A percentile compares a stretch with the other conserved stretches of the same genome.
phyloP scores from a whole-genome alignment of 1,284 basidiomycete genomes.

The Apiotrichum montevideense region DNA sequence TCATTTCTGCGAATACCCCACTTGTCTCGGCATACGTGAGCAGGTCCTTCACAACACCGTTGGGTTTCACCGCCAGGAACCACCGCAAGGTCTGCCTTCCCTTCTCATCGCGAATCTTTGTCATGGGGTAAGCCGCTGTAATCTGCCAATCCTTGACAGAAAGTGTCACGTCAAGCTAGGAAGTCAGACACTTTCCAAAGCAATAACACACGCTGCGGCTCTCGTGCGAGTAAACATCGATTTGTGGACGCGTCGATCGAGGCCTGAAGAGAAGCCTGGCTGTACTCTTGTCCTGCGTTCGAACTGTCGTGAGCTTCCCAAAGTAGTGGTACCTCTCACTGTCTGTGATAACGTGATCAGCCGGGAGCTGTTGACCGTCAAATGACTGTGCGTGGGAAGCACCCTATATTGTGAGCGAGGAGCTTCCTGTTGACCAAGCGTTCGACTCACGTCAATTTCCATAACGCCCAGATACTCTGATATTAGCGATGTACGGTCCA shows the following conservation, averaged over 20 bases:
- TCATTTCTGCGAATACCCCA: conserved; percentile 36
- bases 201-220: conserved; percentile 28
- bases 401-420: no score
- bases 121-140: conserved; percentile 36
- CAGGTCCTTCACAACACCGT: conserved; percentile 38
- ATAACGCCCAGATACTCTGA: conserved; percentile 38
- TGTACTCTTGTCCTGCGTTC: conserved; percentile 32
- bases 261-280: conserved; percentile 40
- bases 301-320: background rate
- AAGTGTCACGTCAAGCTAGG: conserved; percentile 36
- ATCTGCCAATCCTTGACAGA: conserved; percentile 39
- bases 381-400: conserved; percentile 33
- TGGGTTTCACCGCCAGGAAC: conserved; percentile 36
- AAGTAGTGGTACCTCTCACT: conserved; percentile 17
- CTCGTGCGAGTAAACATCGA: conserved; percentile 36
- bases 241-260: conserved; percentile 28
- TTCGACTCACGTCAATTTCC: conserved; percentile 26
- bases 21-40: conserved; percentile 32
- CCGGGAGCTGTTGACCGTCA: conserved; percentile 33
- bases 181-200: background rate
- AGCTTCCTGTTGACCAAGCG: no score
- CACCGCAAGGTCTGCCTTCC: conserved; percentile 31
- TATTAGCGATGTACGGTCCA: background rate
- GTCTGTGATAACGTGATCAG: conserved; percentile 36
- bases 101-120: conserved; percentile 25